These are phyloP conservation scores for Fusarium ambrosium DNA, from an alignment of 2,329 filamentous ascomycete species.

Conservation along the genomic window DNA sequence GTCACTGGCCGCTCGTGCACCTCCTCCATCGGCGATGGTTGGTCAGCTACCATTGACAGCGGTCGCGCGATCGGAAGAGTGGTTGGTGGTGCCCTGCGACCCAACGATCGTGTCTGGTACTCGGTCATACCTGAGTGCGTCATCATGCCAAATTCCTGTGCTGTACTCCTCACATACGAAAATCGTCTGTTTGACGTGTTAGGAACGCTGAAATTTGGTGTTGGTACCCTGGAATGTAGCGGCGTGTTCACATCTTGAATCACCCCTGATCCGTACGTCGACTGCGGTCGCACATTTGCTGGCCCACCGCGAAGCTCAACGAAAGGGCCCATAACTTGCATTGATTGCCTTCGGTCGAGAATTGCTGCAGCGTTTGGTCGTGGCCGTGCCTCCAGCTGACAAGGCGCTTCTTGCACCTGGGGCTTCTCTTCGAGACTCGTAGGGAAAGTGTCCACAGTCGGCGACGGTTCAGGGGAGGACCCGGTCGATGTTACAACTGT, in stretches of 20 bases:
- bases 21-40: constrained; percentile 58
- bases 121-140: constrained; percentile 32
- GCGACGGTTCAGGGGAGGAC: constrained; percentile 68
- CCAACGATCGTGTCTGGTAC: constrained; percentile 26
- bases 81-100: constrained; percentile 56
- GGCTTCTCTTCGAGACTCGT: constrained; percentile 36
- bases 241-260: constrained; percentile 20
- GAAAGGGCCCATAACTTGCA: constrained; percentile 61
- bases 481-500: constrained; percentile 71
- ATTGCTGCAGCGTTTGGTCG: constrained; percentile 69
- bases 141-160: constrained; percentile 35
- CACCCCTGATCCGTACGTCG: constrained; percentile 31
- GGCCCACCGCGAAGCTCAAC: constrained; percentile 55
- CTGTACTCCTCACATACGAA: constrained; percentile 54
- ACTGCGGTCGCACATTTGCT: constrained; percentile 42
- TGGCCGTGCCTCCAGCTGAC: constrained; percentile 54
- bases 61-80: constrained; percentile 64
- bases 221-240: constrained; percentile 30
- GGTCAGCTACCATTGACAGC: constrained; percentile 67
- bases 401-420: constrained; percentile 40
- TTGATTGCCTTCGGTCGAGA: constrained; percentile 64
- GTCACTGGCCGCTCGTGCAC: constrained; percentile 50
- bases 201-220: constrained; percentile 69
- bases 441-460: constrained; percentile 65
- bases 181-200: constrained; percentile 61